These are phyloP conservation scores for Mycena latifolia DNA, from an alignment of 768 basidiomycete genomes.

Conservation along the genomic window DNA sequence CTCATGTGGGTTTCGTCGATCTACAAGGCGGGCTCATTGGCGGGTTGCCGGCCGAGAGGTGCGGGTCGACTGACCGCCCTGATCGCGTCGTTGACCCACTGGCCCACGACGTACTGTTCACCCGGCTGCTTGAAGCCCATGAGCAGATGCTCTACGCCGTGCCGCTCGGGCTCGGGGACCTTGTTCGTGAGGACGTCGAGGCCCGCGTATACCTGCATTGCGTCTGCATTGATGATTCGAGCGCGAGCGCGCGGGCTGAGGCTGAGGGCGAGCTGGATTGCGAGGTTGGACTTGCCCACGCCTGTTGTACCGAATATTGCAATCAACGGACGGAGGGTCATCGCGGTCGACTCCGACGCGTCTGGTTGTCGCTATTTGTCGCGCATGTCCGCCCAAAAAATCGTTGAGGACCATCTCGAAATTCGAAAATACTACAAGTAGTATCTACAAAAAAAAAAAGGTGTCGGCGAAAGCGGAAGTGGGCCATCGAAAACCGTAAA, in stretches of 20 bases:
- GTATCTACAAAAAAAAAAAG: too few relatives aligned
- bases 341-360: background rate
- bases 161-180: constrained; percentile 78
- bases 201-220: constrained; percentile 96
- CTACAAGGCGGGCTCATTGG: constrained; percentile 51
- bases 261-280: constrained; percentile 85
- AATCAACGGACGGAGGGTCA: constrained; percentile 70
- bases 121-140: constrained; percentile 91
- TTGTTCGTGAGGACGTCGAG: constrained; percentile 97
- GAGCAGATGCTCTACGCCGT: constrained; percentile 88
- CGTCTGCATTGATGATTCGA: constrained; percentile 93
- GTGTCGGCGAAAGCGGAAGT: too few relatives aligned
- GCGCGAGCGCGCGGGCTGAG: constrained; percentile 57
- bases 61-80: constrained; percentile 66
- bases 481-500: background rate
- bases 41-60: constrained; percentile 3
- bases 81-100: constrained; percentile 91
- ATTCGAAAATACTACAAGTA: too few relatives aligned
- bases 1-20: constrained; percentile 78
- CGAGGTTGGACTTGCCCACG: constrained; percentile 94
- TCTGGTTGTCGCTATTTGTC: too few relatives aligned
- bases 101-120: constrained; percentile 87
- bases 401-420: too few relatives aligned
- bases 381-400: too few relatives aligned
- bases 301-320: constrained; percentile 95